Base-by-base conservation (phyloP, 164 flowering plant species). In the Magnolia kwangsiensis region DNA sequence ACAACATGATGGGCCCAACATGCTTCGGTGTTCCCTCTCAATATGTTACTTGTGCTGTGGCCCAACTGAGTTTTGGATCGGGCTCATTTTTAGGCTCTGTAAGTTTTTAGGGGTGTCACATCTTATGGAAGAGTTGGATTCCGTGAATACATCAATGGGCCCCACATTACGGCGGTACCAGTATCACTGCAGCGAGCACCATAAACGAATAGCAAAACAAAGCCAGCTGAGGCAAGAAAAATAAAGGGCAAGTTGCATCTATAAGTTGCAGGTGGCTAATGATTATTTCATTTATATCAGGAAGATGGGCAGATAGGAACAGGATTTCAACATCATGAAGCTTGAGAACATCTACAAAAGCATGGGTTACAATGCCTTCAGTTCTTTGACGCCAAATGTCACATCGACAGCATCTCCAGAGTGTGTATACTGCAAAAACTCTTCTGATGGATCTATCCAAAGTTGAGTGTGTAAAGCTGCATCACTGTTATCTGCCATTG, bases 381-480 rank as follows among this genome's bases (percentile, higher is more conserved):
- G 74, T 80, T 96, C 99, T 84, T 94, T 96, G 81, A 96, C 87
- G 59, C 88, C 89, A 82, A 96, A 93, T 49, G 99, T 94, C 67
- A 96, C 90, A 84, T 96, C 99, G 50, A 91, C 91, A 49, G 99
- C 94, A 69, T 92, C 92, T 72, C 97, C 97, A 50, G 82, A 76
- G 83, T 96, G 99, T 66, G 76, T 76, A 83, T 94, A 96, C 73
- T 89, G 95, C 83, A 94, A 78, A 89, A 96, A 96, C 85, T 92
- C 99, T 85, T 96, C 98, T 14, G 81, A 65, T 66, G 99, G 99
- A 84, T 96, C 98, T 82, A 94, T 92, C 99, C 99, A 96, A 21
- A 96, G 85, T 78, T 94, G 98, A 76, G 99, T 96, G 82, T 96
- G 93, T 51, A 96, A 80, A 8, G 91, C 88, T 74, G 94, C 85